Base-by-base conservation (phyloP, 2,329 filamentous ascomycete genomes). In the Paramyrothecium roridum region DNA sequence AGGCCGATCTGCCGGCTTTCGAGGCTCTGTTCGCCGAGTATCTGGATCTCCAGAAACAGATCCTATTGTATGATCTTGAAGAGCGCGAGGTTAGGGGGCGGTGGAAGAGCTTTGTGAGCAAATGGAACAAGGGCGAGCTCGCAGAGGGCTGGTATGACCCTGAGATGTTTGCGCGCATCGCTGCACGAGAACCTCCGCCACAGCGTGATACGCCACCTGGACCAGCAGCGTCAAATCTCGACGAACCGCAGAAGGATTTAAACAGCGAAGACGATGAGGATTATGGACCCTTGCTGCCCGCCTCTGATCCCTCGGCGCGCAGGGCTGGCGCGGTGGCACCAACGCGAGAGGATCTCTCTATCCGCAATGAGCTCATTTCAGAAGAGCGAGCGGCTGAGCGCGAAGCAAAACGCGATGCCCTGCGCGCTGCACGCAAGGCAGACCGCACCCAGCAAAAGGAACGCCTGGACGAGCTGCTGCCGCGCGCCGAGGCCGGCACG, bases 111-210 rank as follows among this genome's bases (percentile, higher is more conserved):
- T 99, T 98, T 65, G 71, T 93, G 13, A 80, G 83, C 3, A 93
- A 92, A 78, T 99, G 95, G 93, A 99, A 99, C 76, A 84, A 85
- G 64, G 88, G 87, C 67, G 90, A 93, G 74, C 78, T 98, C 59
- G 88, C 90, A 4, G 88, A 93, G 71, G 91, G 91, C 49, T 99
- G 93, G 93, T 99, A 98, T 73, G 91, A 96, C 67, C 89, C 92
- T 8, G 82, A 82, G 56, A 89, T 86, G 60, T 84, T 90, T 58
- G 62, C 65, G 37, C 67, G 70, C 22, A 70, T 74, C 10, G 60
- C 69, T 30, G 68, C 70, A 11, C 70, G 64, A 59, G 57, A 56
- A 1, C 52, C 59, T 13, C 56, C 48, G 52, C 56, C 48, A 52
- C 56, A 50, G n/a, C 37, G 37, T 19, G 12, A 43, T 16, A 16